Evolutionary conservation across 495 filamentous ascomycete genomes (phyloP).

Genomic region (Hyaloscypha variabilis): DNA sequence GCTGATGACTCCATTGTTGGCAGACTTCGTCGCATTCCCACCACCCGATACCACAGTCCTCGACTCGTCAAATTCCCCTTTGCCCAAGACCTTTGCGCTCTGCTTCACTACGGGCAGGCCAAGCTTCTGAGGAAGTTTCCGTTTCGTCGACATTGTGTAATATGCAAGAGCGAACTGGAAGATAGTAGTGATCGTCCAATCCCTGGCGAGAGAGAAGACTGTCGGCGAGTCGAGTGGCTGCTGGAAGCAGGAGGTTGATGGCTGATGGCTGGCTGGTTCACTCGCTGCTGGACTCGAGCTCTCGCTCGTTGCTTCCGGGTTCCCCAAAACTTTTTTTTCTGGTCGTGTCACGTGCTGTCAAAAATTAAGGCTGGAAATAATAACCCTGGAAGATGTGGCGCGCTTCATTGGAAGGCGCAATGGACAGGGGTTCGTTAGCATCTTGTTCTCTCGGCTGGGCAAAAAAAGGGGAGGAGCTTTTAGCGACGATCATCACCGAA

Average conservation of each 20-base stretch:
- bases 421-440: no score
- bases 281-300: neutral
- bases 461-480: no score
- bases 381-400: no score
- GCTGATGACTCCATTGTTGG: conserved; percentile 35
- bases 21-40: conserved; percentile 27
- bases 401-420: no score
- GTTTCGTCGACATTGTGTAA: conserved; percentile 51
- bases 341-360: neutral
- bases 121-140: conserved; percentile 50
- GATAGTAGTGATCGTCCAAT: neutral
- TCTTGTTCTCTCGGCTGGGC: no score
- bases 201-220: neutral
- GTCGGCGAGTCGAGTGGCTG: neutral
- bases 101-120: conserved; percentile 56
- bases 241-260: neutral
- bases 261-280: neutral
- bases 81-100: conserved; percentile 60
- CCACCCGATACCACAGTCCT: conserved; percentile 60
- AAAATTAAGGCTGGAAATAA: neutral
- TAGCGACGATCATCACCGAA: no score
- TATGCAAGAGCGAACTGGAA: neutral
- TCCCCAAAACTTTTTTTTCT: neutral
- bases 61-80: conserved; percentile 73
- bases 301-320: neutral